Conservation (phyloP, 441 rosid genomes). For the Erysimum cheiri region DNA sequence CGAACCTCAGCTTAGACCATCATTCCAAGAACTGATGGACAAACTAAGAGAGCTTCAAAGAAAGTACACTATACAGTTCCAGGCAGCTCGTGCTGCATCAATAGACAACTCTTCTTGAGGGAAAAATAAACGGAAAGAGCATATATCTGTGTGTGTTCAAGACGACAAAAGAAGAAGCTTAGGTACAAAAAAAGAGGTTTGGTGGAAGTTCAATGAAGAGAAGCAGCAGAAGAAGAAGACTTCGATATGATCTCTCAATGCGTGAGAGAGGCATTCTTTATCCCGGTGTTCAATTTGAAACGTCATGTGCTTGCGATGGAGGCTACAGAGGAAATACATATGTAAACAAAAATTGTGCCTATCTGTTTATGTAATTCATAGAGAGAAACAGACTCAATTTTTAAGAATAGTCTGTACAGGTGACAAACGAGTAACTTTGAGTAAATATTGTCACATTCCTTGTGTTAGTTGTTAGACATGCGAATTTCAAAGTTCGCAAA, state of each 20-base stretch:
- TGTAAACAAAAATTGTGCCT: not conserved
- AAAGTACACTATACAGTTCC: slow-evolving; percentile 60
- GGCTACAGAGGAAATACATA: slow-evolving; percentile 18
- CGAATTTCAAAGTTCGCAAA: too few relatives aligned
- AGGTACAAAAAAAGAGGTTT: not conserved
- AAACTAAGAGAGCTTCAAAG: slow-evolving; percentile 83
- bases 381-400: not conserved
- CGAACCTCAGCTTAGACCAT: slow-evolving; percentile 74
- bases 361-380: slow-evolving; percentile 3
- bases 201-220: slow-evolving; percentile 25
- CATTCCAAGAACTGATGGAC: slow-evolving; percentile 86
- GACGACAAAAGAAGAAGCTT: slow-evolving; percentile 18
- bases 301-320: slow-evolving; percentile 25
- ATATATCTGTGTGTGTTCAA: not conserved
- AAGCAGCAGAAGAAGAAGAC: slow-evolving; percentile 25
- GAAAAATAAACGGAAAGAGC: slow-evolving; percentile 44
- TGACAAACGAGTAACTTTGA: slow-evolving; percentile 8
- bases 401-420: slow-evolving; percentile 6
- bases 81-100: slow-evolving; percentile 63
- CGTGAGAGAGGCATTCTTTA: slow-evolving; percentile 4
- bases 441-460: not conserved
- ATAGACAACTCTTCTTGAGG: slow-evolving; percentile 51
- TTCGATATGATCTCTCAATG: slow-evolving; percentile 11
- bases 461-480: too few relatives aligned
- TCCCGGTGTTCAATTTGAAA: not conserved